A percentile compares a stretch with the other conserved stretches of the same genome.
Conservation (phyloP, 768 basidiomycete species). For the Russula emetica region DNA sequence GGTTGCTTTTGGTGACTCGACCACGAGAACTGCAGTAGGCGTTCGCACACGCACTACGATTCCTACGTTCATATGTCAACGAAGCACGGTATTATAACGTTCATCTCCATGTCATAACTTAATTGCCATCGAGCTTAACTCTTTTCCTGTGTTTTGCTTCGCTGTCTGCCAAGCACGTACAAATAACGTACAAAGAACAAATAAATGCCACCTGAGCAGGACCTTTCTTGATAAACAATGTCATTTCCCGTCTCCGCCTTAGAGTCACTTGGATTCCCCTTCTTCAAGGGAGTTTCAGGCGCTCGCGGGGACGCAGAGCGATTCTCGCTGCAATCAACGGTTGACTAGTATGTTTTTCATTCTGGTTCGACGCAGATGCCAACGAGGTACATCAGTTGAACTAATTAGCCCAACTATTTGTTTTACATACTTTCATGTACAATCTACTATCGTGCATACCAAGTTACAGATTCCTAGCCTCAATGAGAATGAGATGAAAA, state of each 20-base stretch:
- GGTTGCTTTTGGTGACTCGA: too few relatives aligned
- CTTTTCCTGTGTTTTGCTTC: background rate
- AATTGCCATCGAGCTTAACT: background rate
- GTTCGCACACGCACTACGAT: background rate
- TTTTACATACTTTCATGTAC: slow-evolving; percentile 1
- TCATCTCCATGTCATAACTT: background rate
- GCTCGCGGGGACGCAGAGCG: slow-evolving; percentile 31
- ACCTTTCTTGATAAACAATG: background rate
- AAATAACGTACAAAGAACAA: slow-evolving; percentile 15
- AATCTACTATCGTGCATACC: slow-evolving; percentile 1
- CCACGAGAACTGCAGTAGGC: background rate
- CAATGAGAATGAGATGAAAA: background rate
- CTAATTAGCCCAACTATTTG: background rate
- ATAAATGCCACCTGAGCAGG: background rate
- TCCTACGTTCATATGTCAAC: background rate
- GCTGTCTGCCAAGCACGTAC: slow-evolving; percentile 14
- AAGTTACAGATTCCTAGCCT: background rate
- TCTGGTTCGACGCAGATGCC: slow-evolving; percentile 25
- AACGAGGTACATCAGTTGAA: slow-evolving; percentile 24
- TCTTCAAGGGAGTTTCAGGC: slow-evolving; percentile 29
- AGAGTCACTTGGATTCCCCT: slow-evolving; percentile 33
- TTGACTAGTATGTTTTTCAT: slow-evolving; percentile 21
- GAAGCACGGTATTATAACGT: background rate
- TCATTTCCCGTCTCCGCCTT: slow-evolving; percentile 28
- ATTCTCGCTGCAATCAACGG: slow-evolving; percentile 26